phyloP scores from a whole-genome alignment of 1,284 basidiomycete genomes.

The Moesziomyces parantarcticus region DNA sequence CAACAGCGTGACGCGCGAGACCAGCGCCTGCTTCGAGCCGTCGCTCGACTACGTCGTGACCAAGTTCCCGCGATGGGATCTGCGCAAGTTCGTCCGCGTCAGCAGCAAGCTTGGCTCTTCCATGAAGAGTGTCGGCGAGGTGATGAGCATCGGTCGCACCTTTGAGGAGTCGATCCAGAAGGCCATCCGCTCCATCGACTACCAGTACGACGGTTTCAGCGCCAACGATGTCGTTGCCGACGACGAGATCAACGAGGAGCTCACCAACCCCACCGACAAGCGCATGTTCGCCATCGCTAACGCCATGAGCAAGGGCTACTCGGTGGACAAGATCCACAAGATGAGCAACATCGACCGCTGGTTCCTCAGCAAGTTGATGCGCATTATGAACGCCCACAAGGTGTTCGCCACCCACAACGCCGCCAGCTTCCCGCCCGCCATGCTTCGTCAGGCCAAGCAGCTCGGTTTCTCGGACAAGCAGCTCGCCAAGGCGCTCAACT shows the following conservation, averaged over 20 bases:
- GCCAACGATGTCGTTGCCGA: slow-evolving; percentile 79
- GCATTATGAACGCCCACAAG: slow-evolving; percentile 53
- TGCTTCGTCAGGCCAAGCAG: slow-evolving; percentile 88
- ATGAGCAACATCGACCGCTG: slow-evolving; percentile 98
- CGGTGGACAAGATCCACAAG: slow-evolving; percentile 93
- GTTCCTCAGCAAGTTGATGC: slow-evolving; percentile 89
- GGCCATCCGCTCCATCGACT: slow-evolving; percentile 95
- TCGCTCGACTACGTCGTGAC: slow-evolving; percentile 96
- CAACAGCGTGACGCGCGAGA: slow-evolving; percentile 96
- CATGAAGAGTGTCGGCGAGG: slow-evolving; percentile 98
- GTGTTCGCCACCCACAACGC: slow-evolving; percentile 75
- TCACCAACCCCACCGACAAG: slow-evolving; percentile 88
- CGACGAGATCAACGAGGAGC: slow-evolving; percentile 84
- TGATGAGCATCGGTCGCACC: slow-evolving; percentile 97
- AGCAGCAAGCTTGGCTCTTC: slow-evolving; percentile 63
- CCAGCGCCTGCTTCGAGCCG: slow-evolving; percentile 97
- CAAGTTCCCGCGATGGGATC: slow-evolving; percentile 98
- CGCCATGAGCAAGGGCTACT: slow-evolving; percentile 88
- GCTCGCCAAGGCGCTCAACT: slow-evolving; percentile 81
- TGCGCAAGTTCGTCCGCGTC: slow-evolving; percentile 87
- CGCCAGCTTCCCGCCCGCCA: slow-evolving; percentile 75
- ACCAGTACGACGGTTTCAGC: slow-evolving; percentile 90
- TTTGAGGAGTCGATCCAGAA: slow-evolving; percentile 99
- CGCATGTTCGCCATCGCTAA: slow-evolving; percentile 90
- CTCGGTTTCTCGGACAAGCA: slow-evolving; percentile 95